Evolutionary conservation across 208 protist genomes (phyloP), one percentile per base, ranked within the genome.

Genomic region (Herpetomonas samuelpessoai): DNA sequence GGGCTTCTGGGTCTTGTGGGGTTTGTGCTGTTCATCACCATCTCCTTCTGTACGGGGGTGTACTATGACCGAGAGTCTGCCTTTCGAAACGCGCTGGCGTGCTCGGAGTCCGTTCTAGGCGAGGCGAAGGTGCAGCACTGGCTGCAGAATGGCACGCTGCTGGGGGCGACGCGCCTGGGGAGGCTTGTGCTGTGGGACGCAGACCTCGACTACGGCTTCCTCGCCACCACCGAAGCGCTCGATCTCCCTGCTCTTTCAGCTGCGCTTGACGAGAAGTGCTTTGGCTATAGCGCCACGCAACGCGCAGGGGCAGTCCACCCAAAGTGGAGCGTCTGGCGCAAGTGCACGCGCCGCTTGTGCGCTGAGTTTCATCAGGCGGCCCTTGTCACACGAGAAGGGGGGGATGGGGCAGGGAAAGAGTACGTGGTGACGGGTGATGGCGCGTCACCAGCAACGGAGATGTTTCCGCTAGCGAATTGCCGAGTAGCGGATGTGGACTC

Each of bases 171-270:
- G 18, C 66, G 87, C 10, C 57, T 91, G 28, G 83, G 83, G 12
- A 73, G 79, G 19, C 69, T 94, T n/a, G 67, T 94, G 35, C 57
- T 94, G 45, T 94, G 87, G 87, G 87, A 94, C 60, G 73, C 79
- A 0, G 87, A 94, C 54, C 70, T 94, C n/a, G 83, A 91, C 57
- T 70, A 91, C 56, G 87, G 82, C 27, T 68, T 88, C 3, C 35
- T 87, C 53, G 30, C 71, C n/a, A 51, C 57, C 2, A 19, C 9
- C 16, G 67, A 76, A 56, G 25, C 66, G 9, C 65, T 57, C 22
- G 74, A 71, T 25, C 74, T 88, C 57, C 72, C 66, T 19, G 53
- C 30, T 14, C 47, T 57, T 2, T 57, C 73, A 3, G 35, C 25
- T 12, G 54, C 56, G 2, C 44, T 93, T 22, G 77, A 80, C 41